Conservation (phyloP, 2,329 filamentous ascomycete genomes). For the Colletotrichum shisoi region DNA sequence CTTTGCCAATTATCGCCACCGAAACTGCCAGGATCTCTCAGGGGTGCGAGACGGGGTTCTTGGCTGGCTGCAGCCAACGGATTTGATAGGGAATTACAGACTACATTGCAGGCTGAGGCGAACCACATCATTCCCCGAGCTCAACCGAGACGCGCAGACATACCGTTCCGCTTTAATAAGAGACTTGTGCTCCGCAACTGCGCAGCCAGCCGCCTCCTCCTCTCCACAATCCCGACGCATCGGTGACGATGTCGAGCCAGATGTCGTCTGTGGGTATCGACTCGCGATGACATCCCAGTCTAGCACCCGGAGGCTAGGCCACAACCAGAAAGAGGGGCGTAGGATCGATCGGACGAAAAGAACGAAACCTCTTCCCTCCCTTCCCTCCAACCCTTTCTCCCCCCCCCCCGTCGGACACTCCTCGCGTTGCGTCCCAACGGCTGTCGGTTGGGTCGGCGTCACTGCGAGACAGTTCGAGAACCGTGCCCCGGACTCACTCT, state of each 20-base stretch:
- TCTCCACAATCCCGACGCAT: constrained; percentile 16
- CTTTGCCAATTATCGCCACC: constrained; percentile 4
- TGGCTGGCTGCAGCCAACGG: not conserved
- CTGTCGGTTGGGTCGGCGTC: constrained; percentile 16
- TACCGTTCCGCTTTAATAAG: not conserved
- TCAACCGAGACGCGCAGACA: constrained; percentile 10
- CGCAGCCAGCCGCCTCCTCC: not conserved
- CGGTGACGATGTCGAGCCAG: constrained; percentile 9
- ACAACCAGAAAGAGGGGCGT: constrained; percentile 19
- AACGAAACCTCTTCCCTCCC: not conserved
- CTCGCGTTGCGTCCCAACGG: not conserved
- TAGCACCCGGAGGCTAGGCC: constrained; percentile 3
- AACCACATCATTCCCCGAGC: not conserved
- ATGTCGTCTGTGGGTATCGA: constrained; percentile 15
- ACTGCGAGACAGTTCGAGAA: constrained; percentile 8
- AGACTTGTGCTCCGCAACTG: not conserved
- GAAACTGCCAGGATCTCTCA: not conserved
- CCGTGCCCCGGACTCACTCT: constrained; percentile 1
- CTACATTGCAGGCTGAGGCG: not conserved
- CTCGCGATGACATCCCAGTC: constrained; percentile 11
- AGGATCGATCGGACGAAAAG: constrained; percentile 8
- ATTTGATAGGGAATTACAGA: not conserved
- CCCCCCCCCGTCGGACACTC: too few relatives aligned
- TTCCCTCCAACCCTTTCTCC: too few relatives aligned
- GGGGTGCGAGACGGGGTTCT: not conserved